phyloP scores from a whole-genome alignment of 345 rosid species.

The Bretschneidera sinensis region DNA sequence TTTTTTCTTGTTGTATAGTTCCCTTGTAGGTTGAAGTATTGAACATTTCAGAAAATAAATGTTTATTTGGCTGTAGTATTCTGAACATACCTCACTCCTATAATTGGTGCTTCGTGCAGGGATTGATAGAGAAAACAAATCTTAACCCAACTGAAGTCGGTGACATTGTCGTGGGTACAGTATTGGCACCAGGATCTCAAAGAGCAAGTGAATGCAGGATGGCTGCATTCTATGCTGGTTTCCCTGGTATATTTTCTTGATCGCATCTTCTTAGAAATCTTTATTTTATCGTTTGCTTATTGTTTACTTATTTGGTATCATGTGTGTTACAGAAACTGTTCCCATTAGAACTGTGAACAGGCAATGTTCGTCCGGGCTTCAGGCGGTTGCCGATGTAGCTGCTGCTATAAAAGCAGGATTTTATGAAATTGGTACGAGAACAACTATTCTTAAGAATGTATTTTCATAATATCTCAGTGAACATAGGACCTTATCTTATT shows the following conservation, averaged over 20 bases:
- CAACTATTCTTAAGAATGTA: background rate
- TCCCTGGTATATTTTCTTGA: slow-evolving; percentile 50
- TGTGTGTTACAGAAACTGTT: slow-evolving; percentile 56
- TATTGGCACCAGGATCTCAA: slow-evolving; percentile 83
- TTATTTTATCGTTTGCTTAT: background rate
- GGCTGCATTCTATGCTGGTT: slow-evolving; percentile 98
- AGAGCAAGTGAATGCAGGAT: slow-evolving; percentile 94
- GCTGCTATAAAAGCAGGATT: slow-evolving; percentile 96
- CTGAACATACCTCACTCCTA: background rate
- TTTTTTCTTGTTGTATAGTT: background rate
- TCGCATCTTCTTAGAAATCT: background rate
- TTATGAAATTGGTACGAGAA: slow-evolving; percentile 73
- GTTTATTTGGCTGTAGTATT: background rate
- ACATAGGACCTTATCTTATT: slow-evolving; percentile 1
- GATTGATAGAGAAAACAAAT: slow-evolving; percentile 75
- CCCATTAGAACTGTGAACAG: slow-evolving; percentile 88
- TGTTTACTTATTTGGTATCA: slow-evolving; percentile 9
- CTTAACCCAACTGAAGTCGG: slow-evolving; percentile 87
- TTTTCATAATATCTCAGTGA: background rate
- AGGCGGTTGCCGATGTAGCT: slow-evolving; percentile 98
- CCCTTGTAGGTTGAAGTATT: background rate
- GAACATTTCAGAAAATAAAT: background rate
- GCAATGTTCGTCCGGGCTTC: slow-evolving; percentile 96
- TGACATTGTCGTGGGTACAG: slow-evolving; percentile 95
- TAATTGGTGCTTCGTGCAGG: slow-evolving; percentile 39